Percentiles rank a stretch among this genome's conserved stretches.
phyloP scores from a whole-genome alignment of 2,329 filamentous ascomycete genomes.

The Purpureocillium takamizusanense region DNA sequence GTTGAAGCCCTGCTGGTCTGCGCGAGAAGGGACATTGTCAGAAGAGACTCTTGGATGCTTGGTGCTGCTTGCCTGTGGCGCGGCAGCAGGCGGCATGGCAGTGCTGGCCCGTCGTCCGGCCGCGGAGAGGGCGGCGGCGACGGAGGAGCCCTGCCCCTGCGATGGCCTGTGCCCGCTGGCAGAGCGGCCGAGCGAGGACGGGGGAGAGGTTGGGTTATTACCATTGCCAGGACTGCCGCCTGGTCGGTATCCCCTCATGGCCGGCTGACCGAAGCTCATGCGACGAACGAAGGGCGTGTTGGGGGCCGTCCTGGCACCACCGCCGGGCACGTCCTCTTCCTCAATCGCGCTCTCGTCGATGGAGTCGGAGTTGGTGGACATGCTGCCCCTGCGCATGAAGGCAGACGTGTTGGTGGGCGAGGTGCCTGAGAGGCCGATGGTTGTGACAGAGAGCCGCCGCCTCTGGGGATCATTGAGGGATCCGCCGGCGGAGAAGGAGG shows the following conservation, averaged over 20 bases:
- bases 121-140: conserved; percentile 23
- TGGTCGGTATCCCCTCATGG: conserved; percentile 48
- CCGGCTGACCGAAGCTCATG: conserved; percentile 82
- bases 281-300: conserved; percentile 71
- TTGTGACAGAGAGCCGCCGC: conserved; percentile 66
- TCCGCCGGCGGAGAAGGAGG: conserved; percentile 33
- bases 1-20: conserved; percentile 85
- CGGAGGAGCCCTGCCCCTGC: conserved; percentile 17
- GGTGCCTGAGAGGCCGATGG: conserved; percentile 62
- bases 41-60: conserved; percentile 49
- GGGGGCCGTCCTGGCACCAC: conserved; percentile 46
- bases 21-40: conserved; percentile 52
- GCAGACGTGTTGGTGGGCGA: conserved; percentile 50
- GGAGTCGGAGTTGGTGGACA: conserved; percentile 59
- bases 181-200: conserved; percentile 21
- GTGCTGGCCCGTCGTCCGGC: conserved; percentile 27
- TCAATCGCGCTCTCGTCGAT: conserved; percentile 67
- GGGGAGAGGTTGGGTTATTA: conserved; percentile 41
- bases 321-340: conserved; percentile 51
- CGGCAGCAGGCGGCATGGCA: conserved; percentile 19
- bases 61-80: conserved; percentile 51
- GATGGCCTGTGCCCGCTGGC: conserved; percentile 22
- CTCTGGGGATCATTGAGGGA: conserved; percentile 47
- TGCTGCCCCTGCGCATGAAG: conserved; percentile 54
- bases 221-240: conserved; percentile 56